A percentile compares a stretch with the other conserved stretches of the same genome.
These are phyloP conservation scores for Moesziomyces antarcticus DNA, from an alignment of 1,284 basidiomycete genomes.

Conservation along the genomic window DNA sequence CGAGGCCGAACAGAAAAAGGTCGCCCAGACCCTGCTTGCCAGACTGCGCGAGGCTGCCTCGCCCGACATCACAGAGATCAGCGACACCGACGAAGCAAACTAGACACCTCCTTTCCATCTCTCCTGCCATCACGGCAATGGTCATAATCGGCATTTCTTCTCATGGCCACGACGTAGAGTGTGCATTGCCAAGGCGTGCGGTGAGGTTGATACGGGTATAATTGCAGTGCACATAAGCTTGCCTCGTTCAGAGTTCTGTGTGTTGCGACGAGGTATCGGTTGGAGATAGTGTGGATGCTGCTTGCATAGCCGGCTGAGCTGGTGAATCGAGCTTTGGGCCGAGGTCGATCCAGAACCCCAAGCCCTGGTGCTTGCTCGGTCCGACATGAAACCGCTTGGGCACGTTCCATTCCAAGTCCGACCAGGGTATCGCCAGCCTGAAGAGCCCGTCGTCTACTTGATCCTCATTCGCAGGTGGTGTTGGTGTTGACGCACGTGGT, in stretches of 20 bases:
- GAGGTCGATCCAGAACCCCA: conserved; percentile 42
- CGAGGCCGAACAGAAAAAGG: conserved; percentile 50
- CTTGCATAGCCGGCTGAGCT: no score
- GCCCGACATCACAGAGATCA: conserved; percentile 30
- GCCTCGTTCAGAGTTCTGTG: no score
- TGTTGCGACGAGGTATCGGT: no score
- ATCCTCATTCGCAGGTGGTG: not conserved
- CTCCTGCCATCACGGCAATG: not conserved
- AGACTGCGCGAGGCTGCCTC: conserved; percentile 45
- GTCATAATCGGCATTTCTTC: not conserved
- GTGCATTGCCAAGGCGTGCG: not conserved
- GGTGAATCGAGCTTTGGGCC: not conserved
- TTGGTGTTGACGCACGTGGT: not conserved
- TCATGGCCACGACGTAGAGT: not conserved
- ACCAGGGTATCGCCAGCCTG: conserved; percentile 31
- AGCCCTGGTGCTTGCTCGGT: conserved; percentile 30
- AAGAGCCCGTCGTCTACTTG: conserved; percentile 1
- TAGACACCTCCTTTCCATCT: not conserved
- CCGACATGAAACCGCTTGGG: conserved; percentile 42
- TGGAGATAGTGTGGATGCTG: no score
- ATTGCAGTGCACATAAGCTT: no score
- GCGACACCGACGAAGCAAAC: conserved; percentile 21
- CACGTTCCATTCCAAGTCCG: conserved; percentile 15
- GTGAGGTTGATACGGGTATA: no score
- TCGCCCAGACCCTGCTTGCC: conserved; percentile 51